These are phyloP conservation scores for Aspergillus tamarii DNA, from an alignment of 2,329 filamentous ascomycete species.

Conservation along the genomic window DNA sequence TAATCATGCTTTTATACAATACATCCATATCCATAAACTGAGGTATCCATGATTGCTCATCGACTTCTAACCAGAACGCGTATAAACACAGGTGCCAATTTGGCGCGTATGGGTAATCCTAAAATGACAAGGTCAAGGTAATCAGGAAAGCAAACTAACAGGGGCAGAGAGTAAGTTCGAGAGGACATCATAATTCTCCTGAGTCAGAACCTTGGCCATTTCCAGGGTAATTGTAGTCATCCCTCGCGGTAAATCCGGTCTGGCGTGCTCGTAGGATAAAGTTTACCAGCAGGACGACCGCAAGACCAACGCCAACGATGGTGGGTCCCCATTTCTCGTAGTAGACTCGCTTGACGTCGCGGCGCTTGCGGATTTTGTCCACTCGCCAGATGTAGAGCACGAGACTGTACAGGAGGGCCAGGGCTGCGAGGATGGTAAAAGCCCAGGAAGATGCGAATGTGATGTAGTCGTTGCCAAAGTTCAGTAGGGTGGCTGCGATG, in stretches of 20 bases:
- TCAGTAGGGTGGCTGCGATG: constrained; percentile 80
- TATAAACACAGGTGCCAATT: constrained; percentile 1
- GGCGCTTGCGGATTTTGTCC: constrained; percentile 77
- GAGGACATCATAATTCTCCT: constrained; percentile 16
- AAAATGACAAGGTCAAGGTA: background rate
- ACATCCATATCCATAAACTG: background rate
- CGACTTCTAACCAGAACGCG: background rate
- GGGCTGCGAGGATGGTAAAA: constrained; percentile 80
- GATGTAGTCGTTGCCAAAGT: constrained; percentile 68
- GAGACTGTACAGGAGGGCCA: constrained; percentile 80
- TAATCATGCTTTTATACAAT: constrained; percentile 5
- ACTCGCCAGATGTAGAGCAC: constrained; percentile 87
- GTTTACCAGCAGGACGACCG: constrained; percentile 75
- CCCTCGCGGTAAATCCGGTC: constrained; percentile 31
- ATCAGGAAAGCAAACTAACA: background rate
- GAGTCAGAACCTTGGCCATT: constrained; percentile 6
- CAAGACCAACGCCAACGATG: constrained; percentile 71
- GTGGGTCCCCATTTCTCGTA: constrained; percentile 89
- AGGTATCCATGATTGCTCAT: constrained; percentile 4
- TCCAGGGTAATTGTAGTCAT: constrained; percentile 9
- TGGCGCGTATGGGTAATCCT: background rate
- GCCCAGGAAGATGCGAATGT: constrained; percentile 72
- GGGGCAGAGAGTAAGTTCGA: background rate
- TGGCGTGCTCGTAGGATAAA: constrained; percentile 77
- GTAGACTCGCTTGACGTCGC: constrained; percentile 74